Conservation (phyloP, 2,329 filamentous ascomycete species). For the Cercospora beticola region DNA sequence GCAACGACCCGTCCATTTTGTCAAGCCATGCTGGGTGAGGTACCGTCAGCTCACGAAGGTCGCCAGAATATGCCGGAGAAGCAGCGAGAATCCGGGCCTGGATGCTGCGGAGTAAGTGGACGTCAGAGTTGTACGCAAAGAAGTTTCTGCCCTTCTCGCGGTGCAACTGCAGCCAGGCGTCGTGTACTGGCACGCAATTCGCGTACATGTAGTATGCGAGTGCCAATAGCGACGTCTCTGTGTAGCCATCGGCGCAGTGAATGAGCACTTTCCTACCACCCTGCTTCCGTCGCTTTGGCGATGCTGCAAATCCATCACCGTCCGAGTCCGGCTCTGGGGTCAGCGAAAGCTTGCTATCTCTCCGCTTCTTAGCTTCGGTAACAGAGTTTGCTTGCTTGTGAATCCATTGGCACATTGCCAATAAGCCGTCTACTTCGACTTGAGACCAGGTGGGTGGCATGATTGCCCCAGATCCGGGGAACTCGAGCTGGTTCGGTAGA, state of each 20-base stretch:
- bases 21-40: constrained; percentile 76
- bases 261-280: constrained; percentile 72
- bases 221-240: constrained; percentile 83
- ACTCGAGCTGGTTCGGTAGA: constrained; percentile 65
- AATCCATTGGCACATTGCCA: constrained; percentile 88
- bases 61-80: constrained; percentile 57
- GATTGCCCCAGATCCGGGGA: constrained; percentile 92
- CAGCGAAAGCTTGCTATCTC: constrained; percentile 47
- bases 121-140: constrained; percentile 91
- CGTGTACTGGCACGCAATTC: constrained; percentile 73
- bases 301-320: constrained; percentile 57
- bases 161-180: constrained; percentile 86
- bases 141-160: constrained; percentile 82
- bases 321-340: constrained; percentile 48
- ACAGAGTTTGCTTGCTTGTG: constrained; percentile 69
- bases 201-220: constrained; percentile 94
- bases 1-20: constrained; percentile 83
- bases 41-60: constrained; percentile 53
- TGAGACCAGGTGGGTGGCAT: constrained; percentile 81
- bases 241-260: constrained; percentile 94
- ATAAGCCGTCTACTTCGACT: constrained; percentile 75
- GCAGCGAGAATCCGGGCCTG: constrained; percentile 71
- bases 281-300: constrained; percentile 2
- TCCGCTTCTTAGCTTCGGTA: constrained; percentile 29
- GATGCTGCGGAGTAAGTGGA: constrained; percentile 74